Evolutionary conservation across 1,284 basidiomycete genomes (phyloP), one percentile per base, ranked within the genome.

Genomic region (Heliocybe sulcata): DNA sequence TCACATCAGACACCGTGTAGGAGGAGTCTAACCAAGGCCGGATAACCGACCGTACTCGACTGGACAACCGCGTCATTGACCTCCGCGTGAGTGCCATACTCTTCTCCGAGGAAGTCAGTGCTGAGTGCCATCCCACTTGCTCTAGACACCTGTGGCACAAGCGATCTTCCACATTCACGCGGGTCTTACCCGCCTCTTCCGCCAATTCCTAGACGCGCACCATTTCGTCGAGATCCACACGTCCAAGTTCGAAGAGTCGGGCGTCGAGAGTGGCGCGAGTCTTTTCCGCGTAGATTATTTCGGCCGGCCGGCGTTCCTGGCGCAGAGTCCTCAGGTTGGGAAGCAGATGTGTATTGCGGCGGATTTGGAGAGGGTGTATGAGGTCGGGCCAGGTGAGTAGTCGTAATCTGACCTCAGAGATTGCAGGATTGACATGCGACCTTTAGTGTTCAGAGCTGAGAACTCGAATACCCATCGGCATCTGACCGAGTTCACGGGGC

Each of bases 201-300:
- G 86, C 54, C 73, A 79, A 51, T 81, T 76, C 66, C 76, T 89
- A 58, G 75, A 80, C 63, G 63, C 68, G 35, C 67, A 76, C 54
- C 72, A 74, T 23, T 85, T 85, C 64, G 72, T 79, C 60, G 85
- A 87, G 70, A 87, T 89, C 58, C 84, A 87, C 66, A 78, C 82
- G 9, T 79, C 83, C 53, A 89, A 89, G 67, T 76, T 89, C 27
- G 84, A 87, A 65, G 83, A 80, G 38, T 80, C 81, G n/a, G 82
- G 83, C 1, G 86, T 85, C 25, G 86, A 89, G 71, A 75, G 72
- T 35, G 86, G 86, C 10, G 77, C 85, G 1, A 77, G 65, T 9
- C 85, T 88, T n/a, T 88, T 88, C 77, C 84, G 84, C 67, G 82
- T 88, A 22, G 75, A 78, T 56, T 88, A 88, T 73, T 88, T 88